These are phyloP conservation scores for Kentomonas sorsogonicus DNA, from an alignment of 208 protist species.

Conservation along the genomic window DNA sequence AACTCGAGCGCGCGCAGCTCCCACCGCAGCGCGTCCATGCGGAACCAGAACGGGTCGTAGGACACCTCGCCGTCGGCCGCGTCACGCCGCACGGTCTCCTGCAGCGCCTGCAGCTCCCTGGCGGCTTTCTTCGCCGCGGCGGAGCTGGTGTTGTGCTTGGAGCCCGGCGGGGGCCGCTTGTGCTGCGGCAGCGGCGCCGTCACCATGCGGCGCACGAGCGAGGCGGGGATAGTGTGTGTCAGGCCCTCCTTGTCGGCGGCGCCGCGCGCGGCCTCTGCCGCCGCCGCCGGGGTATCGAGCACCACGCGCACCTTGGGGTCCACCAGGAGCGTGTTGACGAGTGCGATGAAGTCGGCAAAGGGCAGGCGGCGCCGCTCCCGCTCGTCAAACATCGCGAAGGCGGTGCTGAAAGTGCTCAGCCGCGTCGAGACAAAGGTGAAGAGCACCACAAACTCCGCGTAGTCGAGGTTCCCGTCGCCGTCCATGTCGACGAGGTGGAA, in stretches of 20 bases:
- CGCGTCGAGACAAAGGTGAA: slow-evolving; percentile 58
- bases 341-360: slow-evolving; percentile 31
- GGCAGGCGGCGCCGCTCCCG: slow-evolving; percentile 39
- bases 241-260: neutral
- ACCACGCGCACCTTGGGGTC: slow-evolving; percentile 55
- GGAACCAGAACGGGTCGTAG: slow-evolving; percentile 36
- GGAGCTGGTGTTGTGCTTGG: slow-evolving; percentile 1
- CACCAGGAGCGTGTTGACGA: slow-evolving; percentile 71
- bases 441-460: slow-evolving; percentile 67
- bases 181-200: neutral
- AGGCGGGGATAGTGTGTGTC: neutral
- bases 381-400: slow-evolving; percentile 57
- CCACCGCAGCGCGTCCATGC: slow-evolving; percentile 52
- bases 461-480: slow-evolving; percentile 33
- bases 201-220: neutral
- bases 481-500: slow-evolving; percentile 54
- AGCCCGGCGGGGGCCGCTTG: slow-evolving; percentile 5
- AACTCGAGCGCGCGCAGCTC: slow-evolving; percentile 63
- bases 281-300: slow-evolving; percentile 1
- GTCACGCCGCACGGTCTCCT: slow-evolving; percentile 2
- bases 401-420: slow-evolving; percentile 26
- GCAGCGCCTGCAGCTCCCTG: neutral
- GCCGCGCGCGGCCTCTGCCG: neutral
- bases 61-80: slow-evolving; percentile 10
- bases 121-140: too few species aligned